These are phyloP conservation scores for Yarrowia porcina DNA, from an alignment of 805 yeast genomes.

Conservation along the genomic window DNA sequence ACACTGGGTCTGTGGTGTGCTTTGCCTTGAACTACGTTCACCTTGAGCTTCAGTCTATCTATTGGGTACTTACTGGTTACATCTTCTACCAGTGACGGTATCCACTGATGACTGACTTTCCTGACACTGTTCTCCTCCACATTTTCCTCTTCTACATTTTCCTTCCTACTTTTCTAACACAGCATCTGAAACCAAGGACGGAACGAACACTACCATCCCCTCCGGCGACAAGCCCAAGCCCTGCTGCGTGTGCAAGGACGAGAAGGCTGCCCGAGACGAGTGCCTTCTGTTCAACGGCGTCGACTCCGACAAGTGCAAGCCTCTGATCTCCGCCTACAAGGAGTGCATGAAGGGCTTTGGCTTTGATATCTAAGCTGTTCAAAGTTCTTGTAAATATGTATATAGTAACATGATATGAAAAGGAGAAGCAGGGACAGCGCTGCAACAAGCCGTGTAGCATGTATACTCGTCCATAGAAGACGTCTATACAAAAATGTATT, in stretches of 20 bases:
- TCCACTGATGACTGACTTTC: too few species aligned
- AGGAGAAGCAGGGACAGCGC: too few species aligned
- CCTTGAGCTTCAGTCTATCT: too few species aligned
- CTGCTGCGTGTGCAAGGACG: slow-evolving; percentile 90
- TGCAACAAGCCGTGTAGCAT: too few species aligned
- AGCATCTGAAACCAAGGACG: slow-evolving; percentile 13
- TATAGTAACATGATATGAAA: not conserved
- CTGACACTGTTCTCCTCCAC: too few species aligned
- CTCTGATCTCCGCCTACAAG: slow-evolving; percentile 69
- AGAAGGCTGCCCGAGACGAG: slow-evolving; percentile 79
- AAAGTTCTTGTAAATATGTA: not conserved
- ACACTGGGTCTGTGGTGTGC: too few species aligned
- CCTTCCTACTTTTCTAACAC: not conserved
- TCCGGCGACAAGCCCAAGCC: slow-evolving; percentile 70
- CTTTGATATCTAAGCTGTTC: slow-evolving; percentile 48
- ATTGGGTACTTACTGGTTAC: too few species aligned
- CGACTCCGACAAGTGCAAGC: slow-evolving; percentile 77
- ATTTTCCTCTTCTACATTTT: too few species aligned
- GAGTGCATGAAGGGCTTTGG: slow-evolving; percentile 91
- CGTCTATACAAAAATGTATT: too few species aligned
- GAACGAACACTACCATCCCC: slow-evolving; percentile 3
- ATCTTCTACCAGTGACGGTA: too few species aligned
- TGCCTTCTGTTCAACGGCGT: slow-evolving; percentile 80
- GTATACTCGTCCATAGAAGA: too few species aligned
- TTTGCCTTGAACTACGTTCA: too few species aligned